Evolutionary conservation across 73 alveolate genomes (phyloP).

Genomic region (Tetrahymena borealis): DNA sequence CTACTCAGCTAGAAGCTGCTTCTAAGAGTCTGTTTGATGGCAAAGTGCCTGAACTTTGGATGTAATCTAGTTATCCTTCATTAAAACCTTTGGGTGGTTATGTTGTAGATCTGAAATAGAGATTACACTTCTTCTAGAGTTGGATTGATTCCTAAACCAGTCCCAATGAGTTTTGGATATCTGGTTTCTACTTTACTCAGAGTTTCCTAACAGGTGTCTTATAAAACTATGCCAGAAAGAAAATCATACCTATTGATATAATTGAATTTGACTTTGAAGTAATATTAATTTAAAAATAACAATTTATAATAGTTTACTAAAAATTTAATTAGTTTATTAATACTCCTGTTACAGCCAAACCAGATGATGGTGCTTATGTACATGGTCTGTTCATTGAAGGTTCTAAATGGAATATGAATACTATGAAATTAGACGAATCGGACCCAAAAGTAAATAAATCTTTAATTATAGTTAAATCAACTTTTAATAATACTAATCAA

Average conservation of each 20-base stretch:
- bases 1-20: conserved; percentile 94
- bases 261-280: conserved; percentile 90
- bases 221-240: conserved; percentile 98
- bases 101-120: conserved; percentile 75
- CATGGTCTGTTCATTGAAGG: conserved; percentile 96
- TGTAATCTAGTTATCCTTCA: conserved; percentile 90
- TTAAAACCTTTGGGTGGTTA: conserved; percentile 95
- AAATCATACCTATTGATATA: conserved; percentile 96
- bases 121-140: conserved; percentile 87
- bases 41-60: conserved; percentile 97
- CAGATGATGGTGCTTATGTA: conserved; percentile 96
- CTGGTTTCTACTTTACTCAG: conserved; percentile 98
- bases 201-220: conserved; percentile 99
- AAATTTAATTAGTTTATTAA: conserved; percentile 66
- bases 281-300: not conserved
- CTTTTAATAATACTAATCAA: conserved; percentile 70
- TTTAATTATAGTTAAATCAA: conserved; percentile 74
- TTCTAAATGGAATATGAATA: conserved; percentile 94
- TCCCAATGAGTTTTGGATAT: conserved; percentile 95
- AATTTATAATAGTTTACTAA: conserved; percentile 64
- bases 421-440: conserved; percentile 84
- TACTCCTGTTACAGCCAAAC: conserved; percentile 54
- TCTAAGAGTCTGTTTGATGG: conserved; percentile 90
- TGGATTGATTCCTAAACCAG: conserved; percentile 92
- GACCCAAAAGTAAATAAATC: conserved; percentile 86